A percentile compares a stretch with the other conserved stretches of the same genome.
Conservation (phyloP, 2,329 filamentous ascomycete genomes). For the Lachnellula cervina region DNA sequence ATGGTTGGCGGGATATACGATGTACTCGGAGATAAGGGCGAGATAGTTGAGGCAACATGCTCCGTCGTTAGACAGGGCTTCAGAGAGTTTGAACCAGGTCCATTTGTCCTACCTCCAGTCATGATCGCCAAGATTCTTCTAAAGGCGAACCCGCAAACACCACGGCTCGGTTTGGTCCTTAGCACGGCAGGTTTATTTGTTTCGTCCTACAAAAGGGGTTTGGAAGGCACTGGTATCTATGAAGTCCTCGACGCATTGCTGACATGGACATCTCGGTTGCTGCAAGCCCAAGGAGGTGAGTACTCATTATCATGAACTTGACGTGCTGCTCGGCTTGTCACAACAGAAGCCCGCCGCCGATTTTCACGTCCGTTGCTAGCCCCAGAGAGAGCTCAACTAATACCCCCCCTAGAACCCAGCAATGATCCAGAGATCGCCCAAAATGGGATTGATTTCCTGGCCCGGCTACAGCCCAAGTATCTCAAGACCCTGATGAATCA, state of each 20-base stretch:
- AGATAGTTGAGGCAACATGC: slow-evolving; percentile 69
- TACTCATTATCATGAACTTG: background rate
- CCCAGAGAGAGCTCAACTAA: slow-evolving; percentile 3
- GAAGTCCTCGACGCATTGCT: slow-evolving; percentile 49
- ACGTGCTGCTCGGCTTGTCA: too few species aligned
- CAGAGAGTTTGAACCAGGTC: slow-evolving; percentile 66
- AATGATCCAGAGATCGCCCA: slow-evolving; percentile 69
- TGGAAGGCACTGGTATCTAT: slow-evolving; percentile 41
- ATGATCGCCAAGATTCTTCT: slow-evolving; percentile 64
- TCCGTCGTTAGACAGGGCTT: slow-evolving; percentile 69
- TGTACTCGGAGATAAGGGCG: slow-evolving; percentile 55
- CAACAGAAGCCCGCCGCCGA: too few species aligned
- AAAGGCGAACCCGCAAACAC: slow-evolving; percentile 53
- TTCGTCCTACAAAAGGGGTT: slow-evolving; percentile 49
- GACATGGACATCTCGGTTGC: slow-evolving; percentile 57
- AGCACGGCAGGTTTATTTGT: slow-evolving; percentile 68
- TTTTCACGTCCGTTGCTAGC: too few species aligned
- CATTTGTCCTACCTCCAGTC: slow-evolving; percentile 68
- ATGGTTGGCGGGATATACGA: slow-evolving; percentile 46
- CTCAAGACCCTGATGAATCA: slow-evolving; percentile 56
- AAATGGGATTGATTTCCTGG: slow-evolving; percentile 67
- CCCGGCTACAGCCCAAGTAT: slow-evolving; percentile 57
- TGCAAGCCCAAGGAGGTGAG: slow-evolving; percentile 58
- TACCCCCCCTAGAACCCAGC: slow-evolving; percentile 41
- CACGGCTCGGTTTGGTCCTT: slow-evolving; percentile 63